A percentile compares a stretch with the other conserved stretches of the same genome.
Conservation (phyloP, 768 basidiomycete genomes). For the Tephrocybe sp. region DNA sequence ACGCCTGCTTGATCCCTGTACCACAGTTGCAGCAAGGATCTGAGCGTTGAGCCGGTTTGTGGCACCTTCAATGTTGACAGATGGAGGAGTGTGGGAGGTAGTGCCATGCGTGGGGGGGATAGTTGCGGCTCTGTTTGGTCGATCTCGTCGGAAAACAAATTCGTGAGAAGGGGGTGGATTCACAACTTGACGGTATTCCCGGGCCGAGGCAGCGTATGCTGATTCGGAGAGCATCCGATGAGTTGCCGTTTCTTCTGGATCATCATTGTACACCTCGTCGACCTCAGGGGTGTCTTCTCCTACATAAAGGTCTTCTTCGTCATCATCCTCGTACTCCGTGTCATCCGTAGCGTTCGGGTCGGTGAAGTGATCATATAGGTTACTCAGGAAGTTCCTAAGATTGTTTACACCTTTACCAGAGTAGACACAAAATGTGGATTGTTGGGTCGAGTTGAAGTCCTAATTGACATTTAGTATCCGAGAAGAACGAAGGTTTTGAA, state of each 20-base stretch:
- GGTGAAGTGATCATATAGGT: constrained; percentile 72
- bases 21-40: constrained; percentile 29
- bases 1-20: constrained; percentile 35
- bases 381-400: constrained; percentile 76
- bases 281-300: constrained; percentile 49
- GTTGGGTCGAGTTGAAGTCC: constrained; percentile 92
- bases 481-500: too few relatives aligned
- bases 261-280: constrained; percentile 35
- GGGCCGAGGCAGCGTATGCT: constrained; percentile 20
- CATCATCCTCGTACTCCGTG: constrained; percentile 66
- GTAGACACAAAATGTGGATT: constrained; percentile 92
- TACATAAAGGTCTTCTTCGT: constrained; percentile 51
- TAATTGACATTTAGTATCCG: constrained; percentile 28
- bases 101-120: constrained; percentile 17
- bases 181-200: constrained; percentile 21
- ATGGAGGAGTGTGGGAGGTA: constrained; percentile 21
- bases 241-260: constrained; percentile 31
- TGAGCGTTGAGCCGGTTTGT: constrained; percentile 37
- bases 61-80: constrained; percentile 32
- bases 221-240: constrained; percentile 28
- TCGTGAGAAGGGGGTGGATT: constrained; percentile 30
- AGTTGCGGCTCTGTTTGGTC: constrained; percentile 26
- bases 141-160: constrained; percentile 35
- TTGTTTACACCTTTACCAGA: constrained; percentile 89
- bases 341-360: constrained; percentile 71